Conservation (phyloP, 2,329 filamentous ascomycete species). For the Sclerotinia trifoliorum region DNA sequence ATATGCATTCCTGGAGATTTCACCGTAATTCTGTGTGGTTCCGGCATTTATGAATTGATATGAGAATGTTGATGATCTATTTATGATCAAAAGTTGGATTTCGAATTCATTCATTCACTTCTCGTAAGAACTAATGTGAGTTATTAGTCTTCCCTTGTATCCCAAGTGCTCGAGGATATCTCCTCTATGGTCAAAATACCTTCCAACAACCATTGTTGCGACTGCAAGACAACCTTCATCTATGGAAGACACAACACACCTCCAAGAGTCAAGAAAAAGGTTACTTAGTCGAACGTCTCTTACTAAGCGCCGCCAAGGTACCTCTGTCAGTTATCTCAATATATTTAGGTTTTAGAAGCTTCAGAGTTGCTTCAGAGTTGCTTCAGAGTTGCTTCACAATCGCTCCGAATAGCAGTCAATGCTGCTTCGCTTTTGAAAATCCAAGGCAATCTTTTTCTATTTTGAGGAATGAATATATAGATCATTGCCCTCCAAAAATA, state of each 20-base stretch:
- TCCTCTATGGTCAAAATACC: background rate
- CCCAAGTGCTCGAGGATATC: background rate
- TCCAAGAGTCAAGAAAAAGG: background rate
- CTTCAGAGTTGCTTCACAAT: background rate
- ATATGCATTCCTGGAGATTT: background rate
- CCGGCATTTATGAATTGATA: background rate
- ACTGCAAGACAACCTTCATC: background rate
- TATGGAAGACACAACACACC: background rate
- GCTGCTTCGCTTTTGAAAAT: too few species aligned
- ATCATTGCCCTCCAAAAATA: too few species aligned
- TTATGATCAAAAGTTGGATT: background rate
- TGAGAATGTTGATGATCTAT: background rate
- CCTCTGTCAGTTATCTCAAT: background rate
- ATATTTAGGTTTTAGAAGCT: background rate
- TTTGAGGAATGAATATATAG: background rate
- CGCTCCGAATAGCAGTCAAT: too few species aligned
- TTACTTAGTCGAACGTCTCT: background rate
- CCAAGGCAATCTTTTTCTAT: background rate
- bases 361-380: background rate
- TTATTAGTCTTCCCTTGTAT: background rate
- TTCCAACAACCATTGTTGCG: background rate
- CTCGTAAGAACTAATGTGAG: background rate
- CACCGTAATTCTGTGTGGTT: background rate
- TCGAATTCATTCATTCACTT: background rate
- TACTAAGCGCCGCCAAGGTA: background rate